Percentiles rank a stretch among this genome's conserved stretches.
Evolutionary conservation across 2,329 filamentous ascomycete genomes (phyloP).

Genomic region (Zarea fungicola): DNA sequence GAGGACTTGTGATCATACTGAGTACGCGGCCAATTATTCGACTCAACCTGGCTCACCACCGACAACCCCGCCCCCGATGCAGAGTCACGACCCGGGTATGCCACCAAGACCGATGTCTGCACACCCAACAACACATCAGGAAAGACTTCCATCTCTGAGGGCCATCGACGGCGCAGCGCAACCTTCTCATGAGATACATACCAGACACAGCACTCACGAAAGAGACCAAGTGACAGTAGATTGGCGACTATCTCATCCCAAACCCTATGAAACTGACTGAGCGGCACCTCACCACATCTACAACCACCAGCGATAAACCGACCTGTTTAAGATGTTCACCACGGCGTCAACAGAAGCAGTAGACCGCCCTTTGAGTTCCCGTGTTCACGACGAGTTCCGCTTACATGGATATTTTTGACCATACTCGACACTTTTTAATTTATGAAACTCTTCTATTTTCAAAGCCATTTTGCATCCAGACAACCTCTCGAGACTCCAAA

Average conservation of each 20-base stretch:
- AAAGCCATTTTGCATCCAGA: neutral
- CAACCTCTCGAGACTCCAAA: neutral
- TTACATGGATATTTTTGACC: neutral
- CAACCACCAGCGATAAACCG: neutral
- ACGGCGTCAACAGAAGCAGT: neutral
- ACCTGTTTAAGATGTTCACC: no score
- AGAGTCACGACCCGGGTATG: conserved; percentile 31
- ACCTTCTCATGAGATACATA: conserved; percentile 17
- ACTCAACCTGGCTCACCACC: conserved; percentile 29
- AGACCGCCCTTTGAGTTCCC: neutral
- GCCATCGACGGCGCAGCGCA: conserved; percentile 39
- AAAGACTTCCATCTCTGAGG: conserved; percentile 45
- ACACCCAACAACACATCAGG: conserved; percentile 30
- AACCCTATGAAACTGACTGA: conserved; percentile 31
- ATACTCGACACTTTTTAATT: conserved; percentile 7
- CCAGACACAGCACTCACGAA: conserved; percentile 27
- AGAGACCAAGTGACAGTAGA: conserved; percentile 32
- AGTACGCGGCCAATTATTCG: conserved; percentile 36
- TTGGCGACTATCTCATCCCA: conserved; percentile 29
- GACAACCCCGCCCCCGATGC: conserved; percentile 37
- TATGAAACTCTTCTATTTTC: neutral
- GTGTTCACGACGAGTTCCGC: neutral
- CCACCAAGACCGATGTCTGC: conserved; percentile 34
- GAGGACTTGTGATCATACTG: conserved; percentile 42
- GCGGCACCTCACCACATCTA: conserved; percentile 22